phyloP scores from a whole-genome alignment of 2,329 filamentous ascomycete species.

The Monilinia polystroma region DNA sequence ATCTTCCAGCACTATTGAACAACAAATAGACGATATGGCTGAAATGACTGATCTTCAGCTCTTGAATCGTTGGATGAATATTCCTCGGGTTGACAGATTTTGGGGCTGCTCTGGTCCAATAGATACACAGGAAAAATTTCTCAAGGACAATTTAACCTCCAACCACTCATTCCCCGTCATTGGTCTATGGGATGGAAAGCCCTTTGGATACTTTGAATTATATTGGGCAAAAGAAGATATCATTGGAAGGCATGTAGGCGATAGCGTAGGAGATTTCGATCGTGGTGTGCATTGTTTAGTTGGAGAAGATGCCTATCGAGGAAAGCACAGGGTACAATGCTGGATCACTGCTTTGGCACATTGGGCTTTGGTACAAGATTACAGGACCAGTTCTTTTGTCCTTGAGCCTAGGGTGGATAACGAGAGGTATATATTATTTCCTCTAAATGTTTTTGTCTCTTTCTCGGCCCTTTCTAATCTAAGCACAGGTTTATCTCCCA shows the following conservation, averaged over 20 bases:
- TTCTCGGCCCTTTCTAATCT: background rate
- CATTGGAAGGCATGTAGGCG: slow-evolving; percentile 68
- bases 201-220: slow-evolving; percentile 96
- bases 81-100: slow-evolving; percentile 76
- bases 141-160: slow-evolving; percentile 62
- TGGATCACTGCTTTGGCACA: slow-evolving; percentile 91
- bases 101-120: slow-evolving; percentile 69
- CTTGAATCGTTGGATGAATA: slow-evolving; percentile 84
- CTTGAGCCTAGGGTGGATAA: slow-evolving; percentile 93
- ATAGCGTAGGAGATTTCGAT: slow-evolving; percentile 74
- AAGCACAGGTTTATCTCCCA: slow-evolving; percentile 60
- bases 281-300: slow-evolving; percentile 85
- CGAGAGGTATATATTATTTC: slow-evolving; percentile 60
- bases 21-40: slow-evolving; percentile 32
- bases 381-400: slow-evolving; percentile 77
- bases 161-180: slow-evolving; percentile 86
- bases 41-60: slow-evolving; percentile 60
- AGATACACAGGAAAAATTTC: slow-evolving; percentile 62
- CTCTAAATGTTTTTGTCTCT: background rate
- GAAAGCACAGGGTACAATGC: slow-evolving; percentile 68
- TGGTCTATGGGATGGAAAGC: slow-evolving; percentile 89
- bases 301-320: slow-evolving; percentile 88
- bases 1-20: slow-evolving; percentile 45
- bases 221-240: slow-evolving; percentile 97
- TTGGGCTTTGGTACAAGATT: slow-evolving; percentile 74